phyloP scores from a whole-genome alignment of 257 asterid genomes.

The Nicotiana sylvestris region DNA sequence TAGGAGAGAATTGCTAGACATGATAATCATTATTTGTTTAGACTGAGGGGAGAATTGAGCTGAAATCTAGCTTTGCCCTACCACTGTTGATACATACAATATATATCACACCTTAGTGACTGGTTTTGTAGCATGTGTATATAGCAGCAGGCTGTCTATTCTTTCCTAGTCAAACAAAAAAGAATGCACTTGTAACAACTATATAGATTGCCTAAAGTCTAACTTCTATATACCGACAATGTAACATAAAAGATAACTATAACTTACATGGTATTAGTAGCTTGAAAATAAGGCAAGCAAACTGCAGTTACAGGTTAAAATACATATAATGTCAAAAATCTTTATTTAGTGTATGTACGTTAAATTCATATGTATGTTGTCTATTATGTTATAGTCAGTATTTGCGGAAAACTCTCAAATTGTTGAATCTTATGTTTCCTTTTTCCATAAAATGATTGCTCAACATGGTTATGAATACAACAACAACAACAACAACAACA shows the following conservation, averaged over 20 bases:
- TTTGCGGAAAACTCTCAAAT: too few relatives aligned
- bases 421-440: not conserved
- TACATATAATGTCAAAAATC: not conserved
- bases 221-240: not conserved
- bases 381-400: not conserved
- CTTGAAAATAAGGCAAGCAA: not conserved
- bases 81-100: constrained; percentile 4
- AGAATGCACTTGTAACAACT: not conserved
- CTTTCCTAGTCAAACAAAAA: not conserved
- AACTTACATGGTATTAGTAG: not conserved
- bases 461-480: not conserved
- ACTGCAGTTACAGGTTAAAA: not conserved
- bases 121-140: constrained; percentile 17
- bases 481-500: too few relatives aligned
- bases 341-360: not conserved
- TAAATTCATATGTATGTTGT: not conserved
- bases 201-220: not conserved
- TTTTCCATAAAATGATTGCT: not conserved
- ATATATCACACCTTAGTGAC: not conserved
- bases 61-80: constrained; percentile 15
- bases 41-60: constrained; percentile 10
- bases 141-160: not conserved
- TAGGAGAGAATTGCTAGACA: constrained; percentile 7
- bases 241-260: not conserved
- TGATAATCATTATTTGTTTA: not conserved